These are phyloP conservation scores for Salvia hispanica DNA, from an alignment of 257 asterid species.

Conservation along the genomic window DNA sequence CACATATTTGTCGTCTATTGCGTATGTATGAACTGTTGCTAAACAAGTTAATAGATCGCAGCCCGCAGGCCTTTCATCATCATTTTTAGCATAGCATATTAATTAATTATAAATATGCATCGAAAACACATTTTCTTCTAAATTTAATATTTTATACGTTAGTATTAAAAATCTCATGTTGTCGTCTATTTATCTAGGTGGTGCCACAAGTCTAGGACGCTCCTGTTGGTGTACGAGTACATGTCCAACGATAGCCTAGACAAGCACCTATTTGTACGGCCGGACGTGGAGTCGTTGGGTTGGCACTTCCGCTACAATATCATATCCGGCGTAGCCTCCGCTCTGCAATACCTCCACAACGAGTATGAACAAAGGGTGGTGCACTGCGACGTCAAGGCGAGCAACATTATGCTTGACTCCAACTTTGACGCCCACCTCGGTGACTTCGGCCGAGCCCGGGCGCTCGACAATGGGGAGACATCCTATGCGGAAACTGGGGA, in stretches of 20 bases:
- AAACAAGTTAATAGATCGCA: too few species aligned
- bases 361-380: conserved; percentile 83
- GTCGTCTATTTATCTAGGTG: conserved; percentile 48
- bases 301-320: conserved; percentile 72
- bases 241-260: conserved; percentile 94
- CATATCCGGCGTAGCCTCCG: conserved; percentile 73
- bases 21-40: too few species aligned
- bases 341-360: conserved; percentile 83
- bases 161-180: background rate
- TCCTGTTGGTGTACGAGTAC: conserved; percentile 78
- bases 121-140: too few species aligned
- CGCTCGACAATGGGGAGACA: conserved; percentile 71
- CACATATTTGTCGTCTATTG: too few species aligned
- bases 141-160: too few species aligned
- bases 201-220: conserved; percentile 86
- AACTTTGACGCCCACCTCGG: conserved; percentile 83
- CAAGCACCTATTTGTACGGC: conserved; percentile 64
- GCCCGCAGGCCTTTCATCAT: too few species aligned
- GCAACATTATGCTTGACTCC: conserved; percentile 90
- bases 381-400: conserved; percentile 84
- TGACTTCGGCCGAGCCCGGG: conserved; percentile 93
- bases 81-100: too few species aligned
- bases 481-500: conserved; percentile 89
- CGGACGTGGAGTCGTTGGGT: conserved; percentile 42
- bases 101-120: too few species aligned